Evolutionary conservation across 352 stramenopile genomes (phyloP), one percentile per base, ranked within the genome.

Genomic region (Phytopythium mirpurense): DNA sequence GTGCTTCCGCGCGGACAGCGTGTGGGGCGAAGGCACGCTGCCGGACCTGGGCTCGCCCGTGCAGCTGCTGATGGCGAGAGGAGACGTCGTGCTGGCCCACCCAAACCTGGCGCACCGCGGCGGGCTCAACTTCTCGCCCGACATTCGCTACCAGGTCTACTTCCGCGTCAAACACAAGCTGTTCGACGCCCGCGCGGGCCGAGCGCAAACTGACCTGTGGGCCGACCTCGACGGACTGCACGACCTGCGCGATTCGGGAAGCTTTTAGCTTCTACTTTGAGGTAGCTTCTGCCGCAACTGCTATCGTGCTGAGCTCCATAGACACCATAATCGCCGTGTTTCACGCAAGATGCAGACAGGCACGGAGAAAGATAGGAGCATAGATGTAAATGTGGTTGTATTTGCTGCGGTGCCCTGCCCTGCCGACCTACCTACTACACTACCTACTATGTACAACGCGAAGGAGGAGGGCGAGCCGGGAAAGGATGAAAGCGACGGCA

Each of bases 71-170:
- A 74, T 74, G 34, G 48, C 54, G 2, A 65, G 70, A 19, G 82
- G 82, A 15, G 79, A 90, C 58, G 60, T 90, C 26, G 79, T 90
- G 48, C 62, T 93, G 36, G 79, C 78, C 7, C 82, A 93, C 44
- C 78, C 82, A 14, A 86, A 85, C 37, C 63, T 89, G 19, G 79
- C 82, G 15, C 82, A 93, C 37, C 76, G 79, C 36, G 82, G 79
- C 44, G 79, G 82, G 1, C 80, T 88, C 47, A 93, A 90, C 66
- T 93, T 90, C 50, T 90, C 78, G 3, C 79, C 75, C 0, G 72
- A 93, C 52, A 80, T 93, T 40, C 78, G 79, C 23, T 93, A 93
- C 54, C 82, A 90, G 63, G 53, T 93, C 12, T 90, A 90, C 74
- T 90, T 90, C 42, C 82, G 82, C 26, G 71, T 93, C 54, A 93